Percentiles rank a stretch among this genome's conserved stretches.
Conservation (phyloP, 2,329 filamentous ascomycete genomes). For the Colletotrichum sp. region DNA sequence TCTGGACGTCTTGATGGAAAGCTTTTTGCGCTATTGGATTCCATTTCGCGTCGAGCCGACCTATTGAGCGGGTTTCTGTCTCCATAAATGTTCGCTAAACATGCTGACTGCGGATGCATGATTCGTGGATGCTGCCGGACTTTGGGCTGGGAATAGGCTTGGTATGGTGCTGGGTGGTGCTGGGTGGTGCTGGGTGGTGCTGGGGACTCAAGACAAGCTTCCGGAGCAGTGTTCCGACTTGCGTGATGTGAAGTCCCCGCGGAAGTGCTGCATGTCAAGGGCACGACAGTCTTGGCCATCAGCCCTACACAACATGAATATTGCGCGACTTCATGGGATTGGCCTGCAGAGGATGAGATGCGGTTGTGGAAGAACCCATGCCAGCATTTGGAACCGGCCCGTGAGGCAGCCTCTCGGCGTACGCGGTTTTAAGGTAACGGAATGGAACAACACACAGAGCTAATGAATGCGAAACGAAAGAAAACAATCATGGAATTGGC, state of each 20-base stretch:
- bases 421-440: no score
- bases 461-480: background rate
- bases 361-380: background rate
- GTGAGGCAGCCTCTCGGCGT: background rate
- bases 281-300: background rate
- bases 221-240: background rate
- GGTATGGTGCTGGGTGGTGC: background rate
- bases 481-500: fast-evolving
- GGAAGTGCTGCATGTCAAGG: background rate
- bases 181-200: background rate
- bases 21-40: background rate
- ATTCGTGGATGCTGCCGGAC: background rate
- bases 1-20: background rate
- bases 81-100: background rate
- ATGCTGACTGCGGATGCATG: background rate
- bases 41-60: background rate
- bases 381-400: background rate
- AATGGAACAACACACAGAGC: fast-evolving
- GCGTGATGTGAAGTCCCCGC: background rate
- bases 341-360: background rate
- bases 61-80: background rate
- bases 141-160: background rate
- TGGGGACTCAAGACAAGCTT: background rate
- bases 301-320: background rate
- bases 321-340: background rate